Percentiles rank a stretch among this genome's conserved stretches.
These are phyloP conservation scores for Penicillium sp. DNA, from an alignment of 2,329 filamentous ascomycete species.

Conservation along the genomic window DNA sequence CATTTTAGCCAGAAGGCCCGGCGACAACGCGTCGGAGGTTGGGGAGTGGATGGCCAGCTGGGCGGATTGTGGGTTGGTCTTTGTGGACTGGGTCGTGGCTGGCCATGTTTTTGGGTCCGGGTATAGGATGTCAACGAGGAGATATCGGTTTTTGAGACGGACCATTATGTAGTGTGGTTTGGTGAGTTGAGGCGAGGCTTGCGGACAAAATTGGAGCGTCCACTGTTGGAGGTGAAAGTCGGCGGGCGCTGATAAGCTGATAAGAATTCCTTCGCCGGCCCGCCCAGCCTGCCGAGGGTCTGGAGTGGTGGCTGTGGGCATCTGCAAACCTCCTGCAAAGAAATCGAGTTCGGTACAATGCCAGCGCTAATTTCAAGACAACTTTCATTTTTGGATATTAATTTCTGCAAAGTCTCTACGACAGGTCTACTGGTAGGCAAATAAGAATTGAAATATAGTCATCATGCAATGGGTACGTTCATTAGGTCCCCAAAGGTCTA, in stretches of 20 bases:
- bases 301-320: no score
- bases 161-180: slow-evolving; percentile 68
- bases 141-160: slow-evolving; percentile 92
- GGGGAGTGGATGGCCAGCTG: slow-evolving; percentile 78
- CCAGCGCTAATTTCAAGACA: no score
- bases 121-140: slow-evolving; percentile 93
- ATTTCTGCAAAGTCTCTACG: no score
- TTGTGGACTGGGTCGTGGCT: slow-evolving; percentile 26
- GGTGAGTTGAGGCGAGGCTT: not conserved
- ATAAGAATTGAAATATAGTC: slow-evolving; percentile 5
- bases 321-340: no score
- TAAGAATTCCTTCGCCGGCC: no score
- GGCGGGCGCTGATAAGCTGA: not conserved
- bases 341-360: no score
- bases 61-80: slow-evolving; percentile 50
- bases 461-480: slow-evolving; percentile 32
- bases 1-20: slow-evolving; percentile 67
- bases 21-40: slow-evolving; percentile 71
- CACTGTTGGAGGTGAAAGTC: not conserved
- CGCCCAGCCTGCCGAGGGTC: not conserved
- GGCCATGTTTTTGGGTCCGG: slow-evolving; percentile 59
- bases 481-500: slow-evolving; percentile 31
- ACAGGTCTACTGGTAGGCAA: no score
- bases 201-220: not conserved
- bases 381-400: no score